Percentiles rank a stretch among this genome's conserved stretches.
Conservation (phyloP, 1,284 basidiomycete genomes). For the Trichosporon sp. region DNA sequence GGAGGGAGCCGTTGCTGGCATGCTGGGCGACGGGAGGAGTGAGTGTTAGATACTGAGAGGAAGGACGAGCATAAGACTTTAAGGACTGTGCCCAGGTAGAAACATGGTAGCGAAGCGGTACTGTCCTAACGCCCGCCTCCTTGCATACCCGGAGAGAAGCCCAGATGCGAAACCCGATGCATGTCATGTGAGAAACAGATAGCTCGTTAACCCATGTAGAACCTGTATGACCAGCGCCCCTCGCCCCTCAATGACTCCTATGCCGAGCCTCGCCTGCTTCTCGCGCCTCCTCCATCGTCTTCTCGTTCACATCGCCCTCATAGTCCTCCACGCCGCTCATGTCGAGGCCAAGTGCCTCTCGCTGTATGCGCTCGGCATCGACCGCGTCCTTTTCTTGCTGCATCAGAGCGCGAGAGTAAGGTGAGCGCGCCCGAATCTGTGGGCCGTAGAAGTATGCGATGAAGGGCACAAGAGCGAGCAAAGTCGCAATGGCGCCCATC, state of each 20-base stretch:
- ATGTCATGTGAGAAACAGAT: too few species aligned
- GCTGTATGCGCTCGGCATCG: constrained; percentile 22
- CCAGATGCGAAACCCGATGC: too few species aligned
- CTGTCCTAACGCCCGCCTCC: too few species aligned
- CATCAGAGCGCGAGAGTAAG: constrained; percentile 38
- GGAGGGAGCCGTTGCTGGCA: neutral
- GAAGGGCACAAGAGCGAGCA: constrained; percentile 38
- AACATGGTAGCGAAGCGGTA: too few species aligned
- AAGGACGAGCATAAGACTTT: too few species aligned
- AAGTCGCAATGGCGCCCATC: constrained; percentile 14
- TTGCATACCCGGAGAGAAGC: too few species aligned
- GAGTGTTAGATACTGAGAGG: too few species aligned
- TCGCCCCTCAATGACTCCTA: neutral
- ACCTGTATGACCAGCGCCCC: too few species aligned
- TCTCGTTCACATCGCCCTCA: constrained; percentile 14
- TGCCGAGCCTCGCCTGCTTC: neutral
- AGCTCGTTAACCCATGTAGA: too few species aligned
- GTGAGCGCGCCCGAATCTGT: constrained; percentile 31
- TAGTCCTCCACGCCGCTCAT: constrained; percentile 11
- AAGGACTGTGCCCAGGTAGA: too few species aligned
- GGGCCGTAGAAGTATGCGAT: constrained; percentile 39
- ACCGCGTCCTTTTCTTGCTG: constrained; percentile 34
- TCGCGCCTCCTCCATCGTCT: neutral
- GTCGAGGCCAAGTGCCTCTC: constrained; percentile 11
- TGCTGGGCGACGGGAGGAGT: neutral